A percentile compares a stretch with the other conserved stretches of the same genome.
These are phyloP conservation scores for Boeremia lycopersici DNA, from an alignment of 2,329 filamentous ascomycete species.

Conservation along the genomic window DNA sequence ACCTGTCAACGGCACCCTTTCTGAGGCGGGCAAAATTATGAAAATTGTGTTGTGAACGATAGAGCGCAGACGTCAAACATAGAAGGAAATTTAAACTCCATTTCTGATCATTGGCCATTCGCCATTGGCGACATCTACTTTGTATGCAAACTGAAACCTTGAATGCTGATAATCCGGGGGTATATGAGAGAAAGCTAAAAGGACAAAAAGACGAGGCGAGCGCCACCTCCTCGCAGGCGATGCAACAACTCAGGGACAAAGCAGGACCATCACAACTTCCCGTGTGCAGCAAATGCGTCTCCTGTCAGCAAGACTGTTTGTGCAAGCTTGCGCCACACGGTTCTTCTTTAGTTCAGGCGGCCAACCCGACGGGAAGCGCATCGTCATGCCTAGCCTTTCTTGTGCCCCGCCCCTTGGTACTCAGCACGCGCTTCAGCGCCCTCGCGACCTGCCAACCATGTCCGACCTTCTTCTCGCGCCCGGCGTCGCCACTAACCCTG, in stretches of 20 bases:
- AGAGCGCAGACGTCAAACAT: not conserved
- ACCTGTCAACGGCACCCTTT: slow-evolving; percentile 15
- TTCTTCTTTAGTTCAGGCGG: slow-evolving; percentile 4
- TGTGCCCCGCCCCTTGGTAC: slow-evolving; percentile 12
- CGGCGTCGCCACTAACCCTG: slow-evolving; percentile 12
- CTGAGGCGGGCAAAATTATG: slow-evolving; percentile 18
- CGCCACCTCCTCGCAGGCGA: not conserved
- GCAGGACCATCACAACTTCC: not conserved
- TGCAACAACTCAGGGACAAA: not conserved
- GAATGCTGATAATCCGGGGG: slow-evolving; percentile 1
- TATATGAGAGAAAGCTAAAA: slow-evolving; percentile 3
- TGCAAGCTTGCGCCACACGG: not conserved
- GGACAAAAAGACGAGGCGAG: not conserved
- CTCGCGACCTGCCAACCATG: slow-evolving; percentile 17
- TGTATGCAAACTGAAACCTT: not conserved
- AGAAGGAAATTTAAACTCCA: not conserved
- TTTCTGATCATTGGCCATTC: not conserved
- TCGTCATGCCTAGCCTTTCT: slow-evolving; percentile 5
- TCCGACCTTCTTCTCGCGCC: slow-evolving; percentile 10
- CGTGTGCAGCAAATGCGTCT: no score
- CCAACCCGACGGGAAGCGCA: slow-evolving; percentile 8
- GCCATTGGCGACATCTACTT: not conserved
- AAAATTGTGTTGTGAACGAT: slow-evolving; percentile 7
- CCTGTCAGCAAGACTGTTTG: no score
- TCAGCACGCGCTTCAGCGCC: slow-evolving; percentile 11